Percentiles rank a stretch among this genome's conserved stretches.
phyloP scores from a whole-genome alignment of 805 yeast species.

The Wickerhamiella alocasiicola region DNA sequence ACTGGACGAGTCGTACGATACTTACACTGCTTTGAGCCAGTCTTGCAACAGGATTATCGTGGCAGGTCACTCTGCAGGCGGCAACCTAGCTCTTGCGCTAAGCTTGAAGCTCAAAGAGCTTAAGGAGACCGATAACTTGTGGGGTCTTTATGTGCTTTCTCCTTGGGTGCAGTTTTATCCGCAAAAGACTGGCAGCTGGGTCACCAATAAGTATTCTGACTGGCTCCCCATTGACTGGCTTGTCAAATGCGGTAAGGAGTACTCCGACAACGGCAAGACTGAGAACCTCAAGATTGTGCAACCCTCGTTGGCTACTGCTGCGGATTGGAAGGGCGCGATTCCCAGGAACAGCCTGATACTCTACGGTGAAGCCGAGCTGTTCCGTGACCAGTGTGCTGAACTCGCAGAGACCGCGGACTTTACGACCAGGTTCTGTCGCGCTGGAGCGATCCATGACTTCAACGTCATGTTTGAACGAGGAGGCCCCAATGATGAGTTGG shows the following conservation, averaged over 20 bases:
- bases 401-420: background rate
- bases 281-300: slow-evolving; percentile 1
- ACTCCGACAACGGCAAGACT: slow-evolving; percentile 1
- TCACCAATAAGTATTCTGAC: background rate
- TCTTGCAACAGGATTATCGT: background rate
- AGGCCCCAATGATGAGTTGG: slow-evolving; percentile 1
- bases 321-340: slow-evolving; percentile 3
- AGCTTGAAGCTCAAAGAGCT: background rate
- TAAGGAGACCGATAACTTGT: background rate
- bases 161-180: slow-evolving; percentile 4
- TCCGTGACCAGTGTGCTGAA: background rate
- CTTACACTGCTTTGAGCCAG: background rate
- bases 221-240: slow-evolving; percentile 1
- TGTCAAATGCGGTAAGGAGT: background rate
- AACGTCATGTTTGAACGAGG: background rate
- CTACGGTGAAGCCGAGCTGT: slow-evolving; percentile 3
- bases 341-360: background rate
- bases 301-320: slow-evolving; percentile 1
- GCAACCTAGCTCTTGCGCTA: background rate
- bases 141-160: background rate
- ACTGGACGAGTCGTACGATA: background rate
- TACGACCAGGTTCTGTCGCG: background rate
- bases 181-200: background rate
- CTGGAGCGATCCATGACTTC: slow-evolving; percentile 4
- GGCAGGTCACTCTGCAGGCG: slow-evolving; percentile 6